These are phyloP conservation scores for Beauveria australis DNA, from an alignment of 2,329 filamentous ascomycete species.

Conservation along the genomic window DNA sequence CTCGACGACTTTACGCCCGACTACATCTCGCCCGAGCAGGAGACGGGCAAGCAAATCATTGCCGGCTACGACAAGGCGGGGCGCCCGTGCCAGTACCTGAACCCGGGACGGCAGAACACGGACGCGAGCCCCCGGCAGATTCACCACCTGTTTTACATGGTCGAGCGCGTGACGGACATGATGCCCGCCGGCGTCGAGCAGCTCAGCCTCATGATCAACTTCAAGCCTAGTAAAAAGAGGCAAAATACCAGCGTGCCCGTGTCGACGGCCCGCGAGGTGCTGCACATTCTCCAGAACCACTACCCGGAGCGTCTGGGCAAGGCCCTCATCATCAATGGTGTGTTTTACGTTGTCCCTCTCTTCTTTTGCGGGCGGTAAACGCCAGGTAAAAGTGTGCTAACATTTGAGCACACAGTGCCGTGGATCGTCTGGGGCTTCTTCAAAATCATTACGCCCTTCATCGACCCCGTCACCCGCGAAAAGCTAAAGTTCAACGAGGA, in stretches of 20 bases:
- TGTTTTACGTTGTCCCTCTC: slow-evolving; percentile 17
- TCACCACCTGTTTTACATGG: slow-evolving; percentile 91
- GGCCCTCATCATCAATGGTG: slow-evolving; percentile 83
- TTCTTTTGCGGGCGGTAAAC: no score
- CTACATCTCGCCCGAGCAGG: slow-evolving; percentile 87
- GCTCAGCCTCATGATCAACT: slow-evolving; percentile 82
- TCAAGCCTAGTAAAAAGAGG: slow-evolving; percentile 68
- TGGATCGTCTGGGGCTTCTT: slow-evolving; percentile 92
- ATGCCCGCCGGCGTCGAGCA: slow-evolving; percentile 84
- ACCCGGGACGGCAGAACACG: slow-evolving; percentile 88
- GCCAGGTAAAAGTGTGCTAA: no score
- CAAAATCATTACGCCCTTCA: slow-evolving; percentile 91
- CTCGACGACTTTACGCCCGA: slow-evolving; percentile 71
- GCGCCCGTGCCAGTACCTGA: slow-evolving; percentile 85
- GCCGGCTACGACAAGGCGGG: slow-evolving; percentile 79
- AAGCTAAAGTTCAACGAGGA: slow-evolving; percentile 99
- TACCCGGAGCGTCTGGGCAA: slow-evolving; percentile 88
- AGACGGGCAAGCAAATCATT: slow-evolving; percentile 90
- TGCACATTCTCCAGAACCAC: slow-evolving; percentile 88
- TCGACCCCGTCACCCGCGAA: slow-evolving; percentile 85
- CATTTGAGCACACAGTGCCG: slow-evolving; percentile 50
- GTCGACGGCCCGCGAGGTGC: slow-evolving; percentile 69
- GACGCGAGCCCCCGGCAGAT: slow-evolving; percentile 78
- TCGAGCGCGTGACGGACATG: slow-evolving; percentile 81
- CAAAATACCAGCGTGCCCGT: slow-evolving; percentile 67